phyloP scores from a whole-genome alignment of 106 monocot species.

The Acorus calamus region DNA sequence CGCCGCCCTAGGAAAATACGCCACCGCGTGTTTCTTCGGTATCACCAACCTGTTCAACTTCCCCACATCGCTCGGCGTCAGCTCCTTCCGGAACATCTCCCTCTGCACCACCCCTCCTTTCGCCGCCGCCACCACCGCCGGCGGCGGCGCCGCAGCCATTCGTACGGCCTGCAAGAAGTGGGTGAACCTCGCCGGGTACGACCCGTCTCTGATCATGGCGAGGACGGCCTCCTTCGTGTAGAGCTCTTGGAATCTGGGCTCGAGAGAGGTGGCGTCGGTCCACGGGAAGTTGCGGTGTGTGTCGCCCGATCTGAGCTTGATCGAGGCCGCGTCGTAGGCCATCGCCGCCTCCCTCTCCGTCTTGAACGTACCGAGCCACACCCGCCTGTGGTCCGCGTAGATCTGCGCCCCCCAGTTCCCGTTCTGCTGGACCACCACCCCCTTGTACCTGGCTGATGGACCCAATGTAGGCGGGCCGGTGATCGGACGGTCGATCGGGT shows the following conservation, averaged over 20 bases:
- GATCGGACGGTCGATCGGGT: not conserved
- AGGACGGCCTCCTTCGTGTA: constrained; percentile 17
- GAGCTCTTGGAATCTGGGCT: constrained; percentile 12
- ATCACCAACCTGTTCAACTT: constrained; percentile 61
- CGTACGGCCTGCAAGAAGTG: constrained; percentile 1
- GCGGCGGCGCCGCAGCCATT: not conserved
- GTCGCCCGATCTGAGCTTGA: constrained; percentile 11
- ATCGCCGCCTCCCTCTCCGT: constrained; percentile 16
- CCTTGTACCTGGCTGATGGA: constrained; percentile 14
- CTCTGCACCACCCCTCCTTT: not conserved
- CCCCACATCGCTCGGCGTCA: constrained; percentile 62
- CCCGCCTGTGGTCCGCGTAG: constrained; percentile 14
- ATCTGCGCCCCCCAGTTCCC: constrained; percentile 36
- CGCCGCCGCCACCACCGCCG: not conserved
- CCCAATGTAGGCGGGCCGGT: not conserved
- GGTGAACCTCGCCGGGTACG: constrained; percentile 7
- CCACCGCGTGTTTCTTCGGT: constrained; percentile 47
- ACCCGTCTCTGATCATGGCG: constrained; percentile 21
- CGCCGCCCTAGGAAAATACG: constrained; percentile 19
- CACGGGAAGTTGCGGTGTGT: constrained; percentile 22
- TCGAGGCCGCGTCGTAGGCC: constrained; percentile 27
- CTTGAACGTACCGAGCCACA: constrained; percentile 30
- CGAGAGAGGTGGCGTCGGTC: constrained; percentile 3
- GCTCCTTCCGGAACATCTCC: constrained; percentile 45
- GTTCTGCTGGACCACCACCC: constrained; percentile 29